Evolutionary conservation across 1,284 basidiomycete species (phyloP).

Genomic region (Naganishia albida): DNA sequence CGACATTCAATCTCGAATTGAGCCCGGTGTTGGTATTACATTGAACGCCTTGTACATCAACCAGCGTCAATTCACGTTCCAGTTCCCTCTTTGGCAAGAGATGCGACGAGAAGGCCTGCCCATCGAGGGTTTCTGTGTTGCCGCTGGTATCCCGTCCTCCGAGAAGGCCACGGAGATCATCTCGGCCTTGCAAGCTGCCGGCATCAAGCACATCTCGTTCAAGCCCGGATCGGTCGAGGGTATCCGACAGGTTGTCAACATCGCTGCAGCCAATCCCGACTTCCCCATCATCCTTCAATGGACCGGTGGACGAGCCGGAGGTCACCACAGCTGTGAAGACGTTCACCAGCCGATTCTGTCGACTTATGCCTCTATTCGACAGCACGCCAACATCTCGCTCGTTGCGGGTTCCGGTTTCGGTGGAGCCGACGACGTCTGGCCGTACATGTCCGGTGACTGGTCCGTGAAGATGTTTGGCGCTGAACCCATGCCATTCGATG

Average conservation of each 20-base stretch:
- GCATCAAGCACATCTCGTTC: conserved; percentile 94
- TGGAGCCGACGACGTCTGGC: conserved; percentile 92
- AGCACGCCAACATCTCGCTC: conserved; percentile 83
- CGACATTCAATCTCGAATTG: conserved; percentile 80
- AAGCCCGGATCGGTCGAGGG: conserved; percentile 97
- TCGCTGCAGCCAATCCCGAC: conserved; percentile 89
- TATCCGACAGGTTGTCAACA: conserved; percentile 94
- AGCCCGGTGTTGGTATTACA: conserved; percentile 85
- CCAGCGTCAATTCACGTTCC: conserved; percentile 94
- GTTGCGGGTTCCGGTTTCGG: conserved; percentile 98
- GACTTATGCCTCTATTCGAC: conserved; percentile 87
- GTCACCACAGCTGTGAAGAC: conserved; percentile 97
- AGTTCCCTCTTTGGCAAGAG: conserved; percentile 95
- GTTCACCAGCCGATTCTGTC: conserved; percentile 94
- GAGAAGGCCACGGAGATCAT: conserved; percentile 96
- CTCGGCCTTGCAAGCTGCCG: conserved; percentile 68
- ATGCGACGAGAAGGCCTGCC: conserved; percentile 94
- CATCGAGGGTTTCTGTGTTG: conserved; percentile 96
- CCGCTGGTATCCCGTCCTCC: conserved; percentile 88
- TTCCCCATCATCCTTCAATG: conserved; percentile 99
- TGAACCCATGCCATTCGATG: conserved; percentile 99
- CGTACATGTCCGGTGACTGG: conserved; percentile 96
- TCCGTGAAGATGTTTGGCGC: conserved; percentile 74
- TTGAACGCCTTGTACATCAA: conserved; percentile 98
- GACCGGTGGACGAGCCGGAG: conserved; percentile 99